phyloP scores from a whole-genome alignment of 495 filamentous ascomycete species.

The Neurospora sp. region DNA sequence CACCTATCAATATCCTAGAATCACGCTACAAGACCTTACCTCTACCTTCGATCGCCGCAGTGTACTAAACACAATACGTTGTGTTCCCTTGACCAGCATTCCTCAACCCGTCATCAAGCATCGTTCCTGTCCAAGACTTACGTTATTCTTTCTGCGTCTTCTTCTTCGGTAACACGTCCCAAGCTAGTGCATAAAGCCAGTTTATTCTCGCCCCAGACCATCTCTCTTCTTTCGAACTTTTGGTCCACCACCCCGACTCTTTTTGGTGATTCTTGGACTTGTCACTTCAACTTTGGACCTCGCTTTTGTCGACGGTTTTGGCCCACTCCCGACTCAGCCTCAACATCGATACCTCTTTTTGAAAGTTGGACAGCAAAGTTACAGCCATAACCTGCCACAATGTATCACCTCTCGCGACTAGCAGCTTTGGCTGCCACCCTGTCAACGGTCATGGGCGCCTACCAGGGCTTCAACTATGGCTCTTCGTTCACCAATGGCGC shows the following conservation, averaged over 20 bases:
- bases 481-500: conserved; percentile 49
- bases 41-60: not conserved
- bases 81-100: not conserved
- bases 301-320: not conserved
- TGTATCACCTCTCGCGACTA: conserved; percentile 18
- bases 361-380: not conserved
- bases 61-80: not conserved
- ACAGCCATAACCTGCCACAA: conserved; percentile 8
- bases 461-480: conserved; percentile 80
- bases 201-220: not conserved
- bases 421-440: conserved; percentile 23
- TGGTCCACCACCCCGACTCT: not conserved
- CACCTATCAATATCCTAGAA: not conserved
- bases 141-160: not conserved
- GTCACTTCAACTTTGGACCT: not conserved
- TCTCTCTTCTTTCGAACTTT: not conserved
- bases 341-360: not conserved
- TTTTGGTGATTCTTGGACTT: not conserved
- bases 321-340: not conserved
- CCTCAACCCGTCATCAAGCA: not conserved
- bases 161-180: not conserved
- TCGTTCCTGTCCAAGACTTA: not conserved
- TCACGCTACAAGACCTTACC: not conserved
- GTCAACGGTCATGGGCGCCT: conserved; percentile 24
- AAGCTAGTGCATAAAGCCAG: not conserved